Percentiles rank a stretch among this genome's conserved stretches.
Conservation (phyloP, 129 eudicot genomes). For the Escallonia rubra region DNA sequence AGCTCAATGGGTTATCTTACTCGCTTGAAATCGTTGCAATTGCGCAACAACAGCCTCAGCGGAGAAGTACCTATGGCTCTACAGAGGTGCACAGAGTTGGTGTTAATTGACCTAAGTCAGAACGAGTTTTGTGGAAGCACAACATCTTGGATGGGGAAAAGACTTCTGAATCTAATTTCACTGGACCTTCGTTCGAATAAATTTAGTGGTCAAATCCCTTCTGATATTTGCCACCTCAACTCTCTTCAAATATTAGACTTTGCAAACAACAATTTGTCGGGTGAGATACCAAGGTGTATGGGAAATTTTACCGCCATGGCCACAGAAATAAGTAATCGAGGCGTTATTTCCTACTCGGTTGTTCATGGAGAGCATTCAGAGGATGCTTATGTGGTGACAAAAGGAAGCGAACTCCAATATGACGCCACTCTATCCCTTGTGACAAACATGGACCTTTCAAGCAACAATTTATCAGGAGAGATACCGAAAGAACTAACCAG, state of each 20-base stretch:
- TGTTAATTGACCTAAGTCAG: conserved; percentile 24
- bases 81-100: conserved; percentile 22
- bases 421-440: conserved; percentile 6
- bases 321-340: background rate
- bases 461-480: background rate
- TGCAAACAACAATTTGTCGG: conserved; percentile 34
- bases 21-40: conserved; percentile 11
- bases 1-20: conserved; percentile 20
- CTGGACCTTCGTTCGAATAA: conserved; percentile 31
- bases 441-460: too few relatives aligned
- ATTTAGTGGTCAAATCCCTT: conserved; percentile 27
- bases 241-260: conserved; percentile 39
- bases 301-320: conserved; percentile 30
- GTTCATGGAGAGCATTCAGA: background rate
- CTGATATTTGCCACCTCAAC: conserved; percentile 31
- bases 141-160: conserved; percentile 19
- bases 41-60: conserved; percentile 25
- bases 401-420: conserved; percentile 22
- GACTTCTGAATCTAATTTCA: conserved; percentile 8
- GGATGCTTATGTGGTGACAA: conserved; percentile 17
- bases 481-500: background rate
- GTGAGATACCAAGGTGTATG: conserved; percentile 34
- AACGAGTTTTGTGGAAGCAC: conserved; percentile 27
- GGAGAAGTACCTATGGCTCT: conserved; percentile 23
- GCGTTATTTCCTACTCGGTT: too few relatives aligned